Conservation (phyloP, 257 asterid genomes). For the Solanum corneliomulleri region DNA sequence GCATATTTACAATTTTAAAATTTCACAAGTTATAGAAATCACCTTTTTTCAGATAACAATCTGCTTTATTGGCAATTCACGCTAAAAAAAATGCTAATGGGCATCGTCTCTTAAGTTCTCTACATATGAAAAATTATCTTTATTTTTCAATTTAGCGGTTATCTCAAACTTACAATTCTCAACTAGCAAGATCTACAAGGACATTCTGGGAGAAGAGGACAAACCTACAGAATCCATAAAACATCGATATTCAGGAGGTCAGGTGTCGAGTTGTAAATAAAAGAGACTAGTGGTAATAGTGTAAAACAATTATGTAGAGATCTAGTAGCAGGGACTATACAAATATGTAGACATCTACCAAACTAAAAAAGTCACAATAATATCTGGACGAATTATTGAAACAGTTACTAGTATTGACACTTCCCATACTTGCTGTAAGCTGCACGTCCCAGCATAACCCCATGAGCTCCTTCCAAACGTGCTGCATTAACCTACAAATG, state of each 20-base stretch:
- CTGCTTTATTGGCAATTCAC: background rate
- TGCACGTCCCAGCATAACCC: slow-evolving; percentile 97
- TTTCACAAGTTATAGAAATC: background rate
- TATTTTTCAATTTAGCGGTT: background rate
- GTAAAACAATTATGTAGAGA: background rate
- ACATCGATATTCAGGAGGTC: background rate
- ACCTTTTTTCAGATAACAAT: background rate
- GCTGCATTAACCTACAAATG: slow-evolving; percentile 61
- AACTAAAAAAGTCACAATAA: background rate
- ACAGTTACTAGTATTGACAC: background rate
- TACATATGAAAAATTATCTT: background rate
- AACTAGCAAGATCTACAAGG: background rate
- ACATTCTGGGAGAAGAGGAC: background rate
- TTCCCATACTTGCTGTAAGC: slow-evolving; percentile 61
- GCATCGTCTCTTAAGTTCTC: background rate
- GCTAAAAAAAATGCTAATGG: background rate
- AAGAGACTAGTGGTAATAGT: background rate
- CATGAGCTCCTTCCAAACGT: slow-evolving; percentile 75
- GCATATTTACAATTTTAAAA: background rate
- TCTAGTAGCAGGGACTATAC: background rate
- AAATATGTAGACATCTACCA: background rate
- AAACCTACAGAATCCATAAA: background rate
- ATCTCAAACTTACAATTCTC: background rate
- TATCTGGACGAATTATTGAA: background rate
- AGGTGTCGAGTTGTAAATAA: background rate